These are phyloP conservation scores for Leishmania guyanensis DNA, from an alignment of 208 protist species.

Conservation along the genomic window DNA sequence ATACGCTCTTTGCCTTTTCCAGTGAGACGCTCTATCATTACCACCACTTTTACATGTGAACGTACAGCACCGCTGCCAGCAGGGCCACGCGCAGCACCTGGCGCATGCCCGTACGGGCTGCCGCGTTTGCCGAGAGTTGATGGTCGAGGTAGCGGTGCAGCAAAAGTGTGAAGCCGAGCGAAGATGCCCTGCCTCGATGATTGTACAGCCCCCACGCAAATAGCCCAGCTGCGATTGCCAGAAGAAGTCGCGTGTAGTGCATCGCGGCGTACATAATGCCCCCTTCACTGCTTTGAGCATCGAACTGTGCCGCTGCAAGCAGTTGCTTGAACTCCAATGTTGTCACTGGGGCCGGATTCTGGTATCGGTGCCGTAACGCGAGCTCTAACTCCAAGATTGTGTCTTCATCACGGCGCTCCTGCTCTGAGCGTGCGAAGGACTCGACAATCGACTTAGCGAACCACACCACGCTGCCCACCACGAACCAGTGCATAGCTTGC, in stretches of 20 bases:
- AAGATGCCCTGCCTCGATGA: slow-evolving; percentile 28
- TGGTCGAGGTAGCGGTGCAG: slow-evolving; percentile 47
- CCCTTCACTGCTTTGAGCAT: slow-evolving; percentile 6
- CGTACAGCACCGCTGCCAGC: slow-evolving; percentile 40
- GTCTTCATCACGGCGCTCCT: slow-evolving; percentile 53
- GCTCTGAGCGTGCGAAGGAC: slow-evolving; percentile 73
- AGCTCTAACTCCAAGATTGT: slow-evolving; percentile 31
- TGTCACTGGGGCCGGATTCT: slow-evolving; percentile 8
- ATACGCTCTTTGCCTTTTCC: too few relatives aligned
- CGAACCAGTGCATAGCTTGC: slow-evolving; percentile 52
- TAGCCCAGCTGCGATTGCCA: slow-evolving; percentile 4
- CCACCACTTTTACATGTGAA: slow-evolving; percentile 3
- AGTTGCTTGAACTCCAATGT: slow-evolving; percentile 16
- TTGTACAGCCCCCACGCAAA: slow-evolving; percentile 34
- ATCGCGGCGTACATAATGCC: background rate
- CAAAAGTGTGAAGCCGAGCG: slow-evolving; percentile 44
- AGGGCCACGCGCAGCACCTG: slow-evolving; percentile 38
- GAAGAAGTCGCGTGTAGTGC: slow-evolving; percentile 15
- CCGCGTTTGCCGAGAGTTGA: slow-evolving; percentile 38
- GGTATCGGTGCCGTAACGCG: slow-evolving; percentile 16
- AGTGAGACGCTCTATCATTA: background rate
- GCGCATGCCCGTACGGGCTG: slow-evolving; percentile 32
- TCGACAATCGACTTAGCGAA: slow-evolving; percentile 90
- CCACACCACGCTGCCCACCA: slow-evolving; percentile 68
- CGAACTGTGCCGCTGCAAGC: slow-evolving; percentile 13